Evolutionary conservation across 768 basidiomycete genomes (phyloP), one percentile per base, ranked within the genome.

Genomic region (Sarcodon aspratus): DNA sequence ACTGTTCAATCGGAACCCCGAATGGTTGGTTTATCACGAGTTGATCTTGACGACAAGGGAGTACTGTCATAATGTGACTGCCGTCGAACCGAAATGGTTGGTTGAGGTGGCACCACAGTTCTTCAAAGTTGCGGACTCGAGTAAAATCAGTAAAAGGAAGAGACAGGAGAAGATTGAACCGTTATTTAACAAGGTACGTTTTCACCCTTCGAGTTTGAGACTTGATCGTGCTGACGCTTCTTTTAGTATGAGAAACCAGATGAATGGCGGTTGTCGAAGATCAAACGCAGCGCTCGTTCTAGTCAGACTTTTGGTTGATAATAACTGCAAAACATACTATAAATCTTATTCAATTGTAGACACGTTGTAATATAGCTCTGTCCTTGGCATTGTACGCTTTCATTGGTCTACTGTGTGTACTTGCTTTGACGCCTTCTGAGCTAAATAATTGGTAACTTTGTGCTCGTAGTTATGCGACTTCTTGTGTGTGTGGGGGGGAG

Each of bases 61-160:
- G 66, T 96, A 89, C 61, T 89, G 85, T 63, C 85, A 89, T 58
- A 92, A 88, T 48, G 91, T 98, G 40, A 95, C 92, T 0, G 89
- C 91, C 1, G 78, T 99, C 51, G 96, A 99, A 62, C 95, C 96
- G 4, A 96, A 96, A 64, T 99, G 95, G 96, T 79, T 98, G 7
- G 88, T 93, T 13, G 94, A 99, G 60, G 93, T 95, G 18, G 96
- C 95, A 7, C 95, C 96, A 1, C 92, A 94, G 52, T 97, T 96
- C 75, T 99, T 98, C 84, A 90, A 89, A 66, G 92, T 99, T 40
- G 93, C 95, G 2, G 96, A 98, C 65, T 87, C 80, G 47, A 94
- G 93, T 70, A 97, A 96, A 67, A 95, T 98, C 69, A 93, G 89
- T 61, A 95, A 94, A 66, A 78, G 92, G 55, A 97, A 96, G 74